These are phyloP conservation scores for Sextonia rubra DNA, from an alignment of 164 flowering plant genomes.

Conservation along the genomic window DNA sequence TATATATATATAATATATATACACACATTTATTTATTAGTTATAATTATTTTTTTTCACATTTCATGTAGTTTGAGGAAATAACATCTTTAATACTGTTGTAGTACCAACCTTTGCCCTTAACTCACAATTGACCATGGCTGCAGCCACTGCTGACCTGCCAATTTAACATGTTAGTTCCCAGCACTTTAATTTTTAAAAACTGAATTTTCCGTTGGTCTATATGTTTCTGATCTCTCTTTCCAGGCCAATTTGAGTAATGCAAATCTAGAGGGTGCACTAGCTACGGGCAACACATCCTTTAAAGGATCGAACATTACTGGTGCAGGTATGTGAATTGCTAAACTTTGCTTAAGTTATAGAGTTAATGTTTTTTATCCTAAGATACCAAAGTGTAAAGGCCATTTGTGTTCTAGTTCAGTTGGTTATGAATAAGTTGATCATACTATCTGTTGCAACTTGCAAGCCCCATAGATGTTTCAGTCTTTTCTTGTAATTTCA, in stretches of 20 bases:
- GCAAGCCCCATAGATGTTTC: background rate
- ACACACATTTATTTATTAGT: too few relatives aligned
- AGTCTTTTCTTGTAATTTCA: background rate
- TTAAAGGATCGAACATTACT: slow-evolving; percentile 64
- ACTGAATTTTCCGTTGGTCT: background rate
- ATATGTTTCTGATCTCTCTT: background rate
- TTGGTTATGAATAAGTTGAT: too few relatives aligned
- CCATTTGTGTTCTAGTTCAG: background rate
- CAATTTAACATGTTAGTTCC: too few relatives aligned
- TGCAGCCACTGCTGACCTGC: too few relatives aligned
- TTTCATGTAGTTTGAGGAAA: too few relatives aligned
- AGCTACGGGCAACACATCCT: slow-evolving; percentile 91
- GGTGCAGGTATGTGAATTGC: slow-evolving; percentile 68
- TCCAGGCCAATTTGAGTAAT: slow-evolving; percentile 79
- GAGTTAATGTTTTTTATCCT: background rate
- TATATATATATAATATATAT: too few relatives aligned
- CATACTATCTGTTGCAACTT: background rate
- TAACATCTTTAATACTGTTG: too few relatives aligned
- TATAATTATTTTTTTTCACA: too few relatives aligned
- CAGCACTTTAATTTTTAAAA: background rate
- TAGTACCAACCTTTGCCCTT: too few relatives aligned
- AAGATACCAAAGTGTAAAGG: background rate
- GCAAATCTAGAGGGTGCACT: slow-evolving; percentile 96
- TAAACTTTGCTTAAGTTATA: background rate
- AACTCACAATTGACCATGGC: too few relatives aligned